Conservation (phyloP, 176 grass and related monocot genomes). For the Puya raimondii region DNA sequence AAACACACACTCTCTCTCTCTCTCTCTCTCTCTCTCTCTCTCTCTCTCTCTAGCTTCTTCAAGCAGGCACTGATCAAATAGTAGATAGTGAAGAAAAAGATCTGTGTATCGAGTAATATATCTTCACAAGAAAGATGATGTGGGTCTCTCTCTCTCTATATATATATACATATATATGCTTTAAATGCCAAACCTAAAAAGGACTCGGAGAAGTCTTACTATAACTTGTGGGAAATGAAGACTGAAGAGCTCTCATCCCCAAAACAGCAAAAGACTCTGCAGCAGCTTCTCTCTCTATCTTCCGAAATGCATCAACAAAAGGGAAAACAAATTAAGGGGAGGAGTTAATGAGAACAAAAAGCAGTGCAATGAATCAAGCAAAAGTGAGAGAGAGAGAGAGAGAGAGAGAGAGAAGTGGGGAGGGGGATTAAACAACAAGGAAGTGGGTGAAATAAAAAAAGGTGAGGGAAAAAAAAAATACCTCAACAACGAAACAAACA, state of each 20-base stretch:
- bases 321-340: no score
- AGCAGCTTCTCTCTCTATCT: neutral
- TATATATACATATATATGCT: neutral
- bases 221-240: constrained; percentile 4
- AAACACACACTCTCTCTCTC: no score
- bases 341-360: constrained; percentile 3
- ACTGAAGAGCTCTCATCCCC: constrained; percentile 6
- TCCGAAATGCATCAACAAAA: neutral
- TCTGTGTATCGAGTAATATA: constrained; percentile 23
- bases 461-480: no score
- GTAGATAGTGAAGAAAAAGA: constrained; percentile 39
- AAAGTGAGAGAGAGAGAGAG: neutral
- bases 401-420: neutral
- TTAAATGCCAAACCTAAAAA: neutral
- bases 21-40: no score
- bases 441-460: no score
- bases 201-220: neutral
- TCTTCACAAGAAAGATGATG: neutral
- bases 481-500: no score
- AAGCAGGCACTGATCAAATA: no score
- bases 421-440: no score
- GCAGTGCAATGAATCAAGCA: neutral
- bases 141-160: neutral
- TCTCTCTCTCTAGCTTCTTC: no score
- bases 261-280: constrained; percentile 4